Base-by-base conservation (phyloP, 2,329 filamentous ascomycete species). In the Epichloe uncinata region DNA sequence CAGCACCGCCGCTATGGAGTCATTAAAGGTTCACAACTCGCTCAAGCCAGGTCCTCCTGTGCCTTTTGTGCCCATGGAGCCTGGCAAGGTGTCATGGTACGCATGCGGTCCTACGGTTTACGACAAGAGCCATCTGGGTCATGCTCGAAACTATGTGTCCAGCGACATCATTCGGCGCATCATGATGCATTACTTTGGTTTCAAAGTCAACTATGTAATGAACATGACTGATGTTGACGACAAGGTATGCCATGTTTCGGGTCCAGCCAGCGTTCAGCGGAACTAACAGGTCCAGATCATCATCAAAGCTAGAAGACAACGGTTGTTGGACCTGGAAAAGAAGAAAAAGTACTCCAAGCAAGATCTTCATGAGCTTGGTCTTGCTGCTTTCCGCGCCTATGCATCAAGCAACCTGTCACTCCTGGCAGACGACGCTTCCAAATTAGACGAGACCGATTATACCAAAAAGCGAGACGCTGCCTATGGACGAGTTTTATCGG, bases 141-240 rank as follows among this genome's bases (percentile, higher is more conserved):
- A 95, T 67, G 88, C 87, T 33, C 76, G 87, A 58, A 95, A 95
- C 70, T 95, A 95, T 77, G 86, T 95, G 55, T 87, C 84, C 46
- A 91, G 87, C 43, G 89, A 95, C 66, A 89, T 95, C 55, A 82
- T 95, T 57, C 79, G 89, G 53, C 81, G 89, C 59, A 87, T 95
- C 58, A 69, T 95, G 66, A 73, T 78, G 60, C 81, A 91, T 65
- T 91, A 93, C 68, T 94, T 95, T 64, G 79, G 81, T 53, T 93
- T 85, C 65, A 72, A 88, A 41, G 79, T 95, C 56, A 80, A 82
- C 53, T 95, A 94, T 69, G 86, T 95, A 56, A 93, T 94, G 84
- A 95, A 95, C 69, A 88, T 93, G 55, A 95, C 89, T 30, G 89
- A 91, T 59, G 77, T 91, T 38, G 85, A 89, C 58, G 82, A 86